Evolutionary conservation across 176 grass and related monocot species (phyloP), one percentile per base, ranked within the genome.

Genomic region (Puccinellia tenuiflora): DNA sequence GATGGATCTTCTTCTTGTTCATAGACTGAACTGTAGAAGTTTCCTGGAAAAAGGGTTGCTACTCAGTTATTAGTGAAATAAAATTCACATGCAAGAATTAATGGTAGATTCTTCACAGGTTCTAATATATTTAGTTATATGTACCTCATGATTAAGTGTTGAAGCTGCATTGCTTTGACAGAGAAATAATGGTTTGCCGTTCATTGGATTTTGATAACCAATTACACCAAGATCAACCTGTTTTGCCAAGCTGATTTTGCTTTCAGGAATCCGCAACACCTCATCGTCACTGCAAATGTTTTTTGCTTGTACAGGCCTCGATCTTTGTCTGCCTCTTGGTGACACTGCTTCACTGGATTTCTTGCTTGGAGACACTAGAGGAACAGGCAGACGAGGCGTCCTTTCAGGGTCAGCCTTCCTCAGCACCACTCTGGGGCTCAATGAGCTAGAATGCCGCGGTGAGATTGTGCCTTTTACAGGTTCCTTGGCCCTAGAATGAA

Each of bases 381-480:
- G 79, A 42, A 70, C 80, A 21, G 65, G 46, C 16, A 55, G 79
- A 1, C 21, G 26, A 46, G 65, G 79, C 21, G 45, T 86, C 57
- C 67, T 85, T 73, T 87, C 71, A 67, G 56, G 81, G 20, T 96
- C 73, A 29, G 74, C 33, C 47, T 91, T 87, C 59, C 47, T 91
- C 22, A 83, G 80, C 21, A 68, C 59, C 45, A 85, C 51, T 73
- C 81, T 84, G n/a, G 86, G 90, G 79, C 83, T 88, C 71, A 67
- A 28, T 5, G 54, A 65, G 16, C 46, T 86, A 9, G 83, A 81
- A 87, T 43, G 63, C 65, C 54, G 55, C n/a, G 77, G 54, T 64
- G 83, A 92, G 33, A 47, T 80, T 82, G 59, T 57, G 77, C 38
- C 57, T 33, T 70, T 80, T 46, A 83, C 79, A 62, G 30, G 54